Evolutionary conservation across 1,284 basidiomycete genomes (phyloP).

Genomic region (Trichosporon faecale): DNA sequence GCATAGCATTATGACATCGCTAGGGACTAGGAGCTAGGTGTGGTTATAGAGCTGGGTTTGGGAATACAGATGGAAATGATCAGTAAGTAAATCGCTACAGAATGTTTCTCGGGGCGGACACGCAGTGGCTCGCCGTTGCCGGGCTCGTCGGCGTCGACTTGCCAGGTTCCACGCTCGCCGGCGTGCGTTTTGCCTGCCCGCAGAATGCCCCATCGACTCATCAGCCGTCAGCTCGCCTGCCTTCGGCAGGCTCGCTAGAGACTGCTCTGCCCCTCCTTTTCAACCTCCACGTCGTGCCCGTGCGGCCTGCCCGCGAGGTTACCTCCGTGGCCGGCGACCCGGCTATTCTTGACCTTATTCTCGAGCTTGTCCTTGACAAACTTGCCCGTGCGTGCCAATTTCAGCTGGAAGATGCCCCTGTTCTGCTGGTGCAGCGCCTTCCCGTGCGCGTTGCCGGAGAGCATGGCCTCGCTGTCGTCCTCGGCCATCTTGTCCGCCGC

Average conservation of each 20-base stretch:
- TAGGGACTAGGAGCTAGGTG: too few relatives aligned
- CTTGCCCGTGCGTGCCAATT: constrained; percentile 47
- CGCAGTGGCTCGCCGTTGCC: too few relatives aligned
- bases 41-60: neutral
- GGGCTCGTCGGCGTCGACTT: too few relatives aligned
- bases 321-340: constrained; percentile 18
- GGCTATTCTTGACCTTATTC: constrained; percentile 32
- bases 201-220: too few relatives aligned
- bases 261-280: constrained; percentile 46
- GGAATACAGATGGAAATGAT: neutral
- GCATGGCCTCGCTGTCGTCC: constrained; percentile 30
- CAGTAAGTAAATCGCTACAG: neutral
- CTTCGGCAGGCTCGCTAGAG: neutral
- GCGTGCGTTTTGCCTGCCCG: too few relatives aligned
- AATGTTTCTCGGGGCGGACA: neutral
- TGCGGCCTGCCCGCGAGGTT: constrained; percentile 29
- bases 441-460: constrained; percentile 35
- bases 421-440: constrained; percentile 43
- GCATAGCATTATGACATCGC: neutral
- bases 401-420: constrained; percentile 51
- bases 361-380: constrained; percentile 50
- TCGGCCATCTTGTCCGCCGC: constrained; percentile 22
- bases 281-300: constrained; percentile 44
- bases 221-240: too few relatives aligned
- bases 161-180: too few relatives aligned